phyloP scores from a whole-genome alignment of 2,329 filamentous ascomycete species.

The Thelonectria rubi region DNA sequence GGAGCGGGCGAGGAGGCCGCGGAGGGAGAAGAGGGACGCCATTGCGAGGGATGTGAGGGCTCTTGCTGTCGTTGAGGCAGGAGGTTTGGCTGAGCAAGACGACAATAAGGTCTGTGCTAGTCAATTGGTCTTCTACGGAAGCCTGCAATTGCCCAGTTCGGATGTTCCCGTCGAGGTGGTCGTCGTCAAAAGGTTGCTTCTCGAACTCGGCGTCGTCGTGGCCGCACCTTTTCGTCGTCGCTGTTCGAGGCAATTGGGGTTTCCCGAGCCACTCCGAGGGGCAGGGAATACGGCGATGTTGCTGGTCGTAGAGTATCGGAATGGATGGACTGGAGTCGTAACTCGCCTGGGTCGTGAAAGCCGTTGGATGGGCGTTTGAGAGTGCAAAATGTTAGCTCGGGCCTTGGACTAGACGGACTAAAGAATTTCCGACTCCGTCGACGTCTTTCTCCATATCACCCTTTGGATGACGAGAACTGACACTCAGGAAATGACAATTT shows the following conservation, averaged over 20 bases:
- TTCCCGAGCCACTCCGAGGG: slow-evolving; percentile 5
- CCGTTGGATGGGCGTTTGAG: slow-evolving; percentile 28
- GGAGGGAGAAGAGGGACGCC: slow-evolving; percentile 43
- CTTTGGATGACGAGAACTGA: no score
- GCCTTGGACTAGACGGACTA: slow-evolving; percentile 29
- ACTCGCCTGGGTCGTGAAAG: slow-evolving; percentile 25
- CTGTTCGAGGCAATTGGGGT: neutral
- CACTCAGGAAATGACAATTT: no score
- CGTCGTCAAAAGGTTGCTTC: neutral
- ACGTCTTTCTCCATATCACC: no score
- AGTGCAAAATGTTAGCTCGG: slow-evolving; percentile 36
- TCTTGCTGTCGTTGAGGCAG: neutral
- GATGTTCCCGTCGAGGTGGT: slow-evolving; percentile 1
- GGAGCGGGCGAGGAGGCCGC: slow-evolving; percentile 44
- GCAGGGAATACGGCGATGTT: slow-evolving; percentile 12
- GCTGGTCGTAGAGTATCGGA: slow-evolving; percentile 21
- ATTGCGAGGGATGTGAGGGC: slow-evolving; percentile 32
- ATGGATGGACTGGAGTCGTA: slow-evolving; percentile 28
- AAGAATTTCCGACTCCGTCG: slow-evolving; percentile 26
- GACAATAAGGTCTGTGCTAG: no score
- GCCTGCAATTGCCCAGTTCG: neutral
- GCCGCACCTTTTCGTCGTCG: neutral
- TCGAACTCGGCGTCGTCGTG: no score
- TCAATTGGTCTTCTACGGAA: neutral
- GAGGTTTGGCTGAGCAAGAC: no score